These are phyloP conservation scores for Paxillus rubicundulus DNA, from an alignment of 768 basidiomycete genomes.

Conservation along the genomic window DNA sequence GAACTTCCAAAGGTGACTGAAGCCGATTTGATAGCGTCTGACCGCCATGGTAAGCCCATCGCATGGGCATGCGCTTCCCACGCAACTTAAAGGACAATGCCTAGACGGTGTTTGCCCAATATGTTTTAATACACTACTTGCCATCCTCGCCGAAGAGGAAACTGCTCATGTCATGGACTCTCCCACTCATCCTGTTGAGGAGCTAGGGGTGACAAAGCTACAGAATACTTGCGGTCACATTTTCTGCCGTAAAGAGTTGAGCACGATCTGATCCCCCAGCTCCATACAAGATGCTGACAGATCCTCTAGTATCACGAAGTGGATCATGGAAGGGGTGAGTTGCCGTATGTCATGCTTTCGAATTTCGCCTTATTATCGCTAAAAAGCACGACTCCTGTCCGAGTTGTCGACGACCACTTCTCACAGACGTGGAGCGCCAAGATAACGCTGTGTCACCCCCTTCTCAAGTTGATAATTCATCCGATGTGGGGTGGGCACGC, in stretches of 20 bases:
- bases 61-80: background rate
- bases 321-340: conserved; percentile 59
- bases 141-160: conserved; percentile 73
- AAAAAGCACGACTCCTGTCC: conserved; percentile 63
- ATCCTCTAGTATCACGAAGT: conserved; percentile 55
- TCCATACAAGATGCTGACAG: conserved; percentile 14
- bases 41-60: conserved; percentile 42
- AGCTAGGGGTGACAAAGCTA: conserved; percentile 67
- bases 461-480: background rate
- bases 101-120: conserved; percentile 73
- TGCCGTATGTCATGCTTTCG: background rate
- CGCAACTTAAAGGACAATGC: background rate
- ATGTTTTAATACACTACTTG: conserved; percentile 67
- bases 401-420: conserved; percentile 53
- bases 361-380: conserved; percentile 9
- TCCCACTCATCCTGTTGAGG: conserved; percentile 67
- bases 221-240: conserved; percentile 57
- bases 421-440: conserved; percentile 22
- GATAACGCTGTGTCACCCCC: conserved; percentile 1
- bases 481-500: conserved; percentile 15
- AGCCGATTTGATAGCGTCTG: conserved; percentile 44
- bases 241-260: conserved; percentile 82
- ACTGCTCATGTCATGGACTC: conserved; percentile 73
- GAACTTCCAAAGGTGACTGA: conserved; percentile 52
- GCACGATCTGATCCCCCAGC: conserved; percentile 19